Base-by-base conservation (phyloP, 371 early-diverging fungal species). In the Aphelidium insulamus region DNA sequence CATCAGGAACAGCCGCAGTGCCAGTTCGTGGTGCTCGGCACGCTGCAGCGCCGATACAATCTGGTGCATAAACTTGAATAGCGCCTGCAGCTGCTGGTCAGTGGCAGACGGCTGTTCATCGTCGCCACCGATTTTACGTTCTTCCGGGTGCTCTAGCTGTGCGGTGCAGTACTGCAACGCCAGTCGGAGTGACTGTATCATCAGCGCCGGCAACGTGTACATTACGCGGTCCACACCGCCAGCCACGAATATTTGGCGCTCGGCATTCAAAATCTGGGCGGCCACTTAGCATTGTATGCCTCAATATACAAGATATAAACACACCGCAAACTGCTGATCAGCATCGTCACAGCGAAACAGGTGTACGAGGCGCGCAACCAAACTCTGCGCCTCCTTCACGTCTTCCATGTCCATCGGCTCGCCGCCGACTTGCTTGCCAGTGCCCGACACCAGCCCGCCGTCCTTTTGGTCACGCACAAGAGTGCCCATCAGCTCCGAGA, bases 121-220 rank as follows among this genome's bases (percentile, higher is more conserved):
- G 19, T 4, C 20, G 2, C 20, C 3, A 3, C 30, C 18, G 4
- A 2, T 5, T 1, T 10, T 21, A 4, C 3, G n/a, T 4, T 6
- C 30, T 16, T 3, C 30, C 18, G 4, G 14, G 30, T 16, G 16
- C 5, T 4, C 5, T 3, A 11, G 14, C 16, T 28, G 10, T 9
- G 14, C 17, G 12, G 9, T 3, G 4, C 33, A n/a, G 41, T 50
- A 55, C 26, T 68, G 58, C 5, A 50, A 39, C 12, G 77, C 71
- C 16, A 87, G 55, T 23, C 71, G 69, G n/a, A 83, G 54, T 24
- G 72, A 66, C 3, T 66, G 62, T 23, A 65, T 53, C 12, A 79
- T 59, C 19, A 92, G 48, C 4, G 91, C 66, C 11, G 91, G 88
- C 44, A 80, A 73, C 14, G 86, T 82, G 42, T 72, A 81, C 25